These are phyloP conservation scores for Asparagopsis taxiformis DNA, from an alignment of 31 red algal species.

Conservation along the genomic window DNA sequence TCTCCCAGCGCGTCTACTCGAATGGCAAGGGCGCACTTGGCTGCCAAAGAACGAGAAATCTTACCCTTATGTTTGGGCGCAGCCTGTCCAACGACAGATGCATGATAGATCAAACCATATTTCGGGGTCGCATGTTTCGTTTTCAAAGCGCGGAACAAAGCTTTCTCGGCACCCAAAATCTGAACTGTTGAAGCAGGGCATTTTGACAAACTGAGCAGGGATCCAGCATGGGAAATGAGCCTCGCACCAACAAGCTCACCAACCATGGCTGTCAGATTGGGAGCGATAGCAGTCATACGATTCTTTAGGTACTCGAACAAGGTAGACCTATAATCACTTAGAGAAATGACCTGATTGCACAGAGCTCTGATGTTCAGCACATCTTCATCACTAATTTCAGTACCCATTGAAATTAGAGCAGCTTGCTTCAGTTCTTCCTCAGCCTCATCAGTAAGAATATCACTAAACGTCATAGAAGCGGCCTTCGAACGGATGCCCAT, in stretches of 20 bases:
- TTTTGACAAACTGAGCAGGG: slow-evolving; percentile 86
- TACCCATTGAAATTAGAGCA: slow-evolving; percentile 97
- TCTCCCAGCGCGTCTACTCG: slow-evolving; percentile 94
- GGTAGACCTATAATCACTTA: slow-evolving; percentile 83
- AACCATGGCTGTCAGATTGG: slow-evolving; percentile 97
- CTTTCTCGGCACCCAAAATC: slow-evolving; percentile 98
- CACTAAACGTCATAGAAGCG: slow-evolving; percentile 66
- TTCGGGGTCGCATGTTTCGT: slow-evolving; percentile 99
- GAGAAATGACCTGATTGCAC: slow-evolving; percentile 80
- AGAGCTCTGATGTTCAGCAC: slow-evolving; percentile 86
- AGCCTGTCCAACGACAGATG: slow-evolving; percentile 91
- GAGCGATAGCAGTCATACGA: slow-evolving; percentile 95
- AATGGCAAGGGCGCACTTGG: slow-evolving; percentile 86
- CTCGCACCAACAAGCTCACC: slow-evolving; percentile 96
- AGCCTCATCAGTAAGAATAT: slow-evolving; percentile 54
- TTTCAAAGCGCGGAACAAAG: slow-evolving; percentile 96
- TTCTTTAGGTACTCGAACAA: slow-evolving; percentile 93
- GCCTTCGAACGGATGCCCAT: slow-evolving; percentile 83
- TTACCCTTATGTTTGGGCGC: slow-evolving; percentile 95
- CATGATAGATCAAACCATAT: slow-evolving; percentile 98
- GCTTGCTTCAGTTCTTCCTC: slow-evolving; percentile 84
- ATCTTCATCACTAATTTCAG: slow-evolving; percentile 97
- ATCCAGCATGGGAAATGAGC: slow-evolving; percentile 96
- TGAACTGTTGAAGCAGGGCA: slow-evolving; percentile 98
- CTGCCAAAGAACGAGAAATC: slow-evolving; percentile 93